These are phyloP conservation scores for Tubosaeta sp. DNA, from an alignment of 768 basidiomycete genomes.

Conservation along the genomic window DNA sequence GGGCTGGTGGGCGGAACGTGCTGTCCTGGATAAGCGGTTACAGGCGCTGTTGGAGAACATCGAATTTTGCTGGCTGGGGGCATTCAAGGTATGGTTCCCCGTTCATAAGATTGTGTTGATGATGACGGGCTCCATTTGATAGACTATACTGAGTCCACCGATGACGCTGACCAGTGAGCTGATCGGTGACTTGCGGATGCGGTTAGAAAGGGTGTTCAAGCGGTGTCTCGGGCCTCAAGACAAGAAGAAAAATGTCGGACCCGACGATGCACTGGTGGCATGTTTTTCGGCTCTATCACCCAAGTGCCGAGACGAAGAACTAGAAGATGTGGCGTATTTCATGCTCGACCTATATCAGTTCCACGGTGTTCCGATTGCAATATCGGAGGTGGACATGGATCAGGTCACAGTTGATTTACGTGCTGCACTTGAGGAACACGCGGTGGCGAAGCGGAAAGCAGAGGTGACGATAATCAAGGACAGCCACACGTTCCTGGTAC, in stretches of 20 bases:
- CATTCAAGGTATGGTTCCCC: constrained; percentile 74
- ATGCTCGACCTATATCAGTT: constrained; percentile 92
- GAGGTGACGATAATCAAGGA: constrained; percentile 35
- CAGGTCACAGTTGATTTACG: constrained; percentile 88
- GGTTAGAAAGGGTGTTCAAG: constrained; percentile 74
- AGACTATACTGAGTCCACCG: constrained; percentile 63
- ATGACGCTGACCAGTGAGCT: constrained; percentile 39
- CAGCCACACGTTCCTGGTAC: constrained; percentile 79
- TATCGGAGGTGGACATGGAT: constrained; percentile 88
- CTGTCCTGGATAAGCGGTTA: constrained; percentile 72
- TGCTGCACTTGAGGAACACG: constrained; percentile 68
- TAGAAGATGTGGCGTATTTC: constrained; percentile 94
- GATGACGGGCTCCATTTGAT: background rate
- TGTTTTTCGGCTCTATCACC: constrained; percentile 84
- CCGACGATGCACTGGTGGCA: constrained; percentile 75
- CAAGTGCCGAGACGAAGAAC: constrained; percentile 84
- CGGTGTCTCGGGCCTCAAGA: constrained; percentile 57
- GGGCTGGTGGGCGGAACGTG: constrained; percentile 85
- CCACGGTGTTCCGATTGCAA: constrained; percentile 82
- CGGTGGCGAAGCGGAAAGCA: constrained; percentile 34
- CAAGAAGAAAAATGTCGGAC: constrained; percentile 49
- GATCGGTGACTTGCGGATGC: constrained; percentile 54
- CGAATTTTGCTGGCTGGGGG: constrained; percentile 96
- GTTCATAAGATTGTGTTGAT: background rate
- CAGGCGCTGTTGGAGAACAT: constrained; percentile 74